These are phyloP conservation scores for Pythium guiyangense DNA, from an alignment of 352 stramenopile species.

Conservation along the genomic window DNA sequence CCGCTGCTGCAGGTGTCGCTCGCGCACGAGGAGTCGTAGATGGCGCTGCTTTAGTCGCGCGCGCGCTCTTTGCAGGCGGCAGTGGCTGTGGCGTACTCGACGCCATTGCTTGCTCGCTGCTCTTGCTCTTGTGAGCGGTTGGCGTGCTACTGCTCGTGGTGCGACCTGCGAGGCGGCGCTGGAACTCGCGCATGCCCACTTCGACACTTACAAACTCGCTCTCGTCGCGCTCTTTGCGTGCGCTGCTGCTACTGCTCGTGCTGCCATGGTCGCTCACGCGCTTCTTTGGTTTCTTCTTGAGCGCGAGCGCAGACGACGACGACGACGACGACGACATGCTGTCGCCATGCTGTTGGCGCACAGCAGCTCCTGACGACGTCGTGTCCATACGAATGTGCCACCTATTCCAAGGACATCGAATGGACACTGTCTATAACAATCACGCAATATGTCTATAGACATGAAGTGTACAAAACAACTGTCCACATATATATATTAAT, in stretches of 20 bases:
- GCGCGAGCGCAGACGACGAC: neutral
- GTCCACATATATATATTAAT: too few species aligned
- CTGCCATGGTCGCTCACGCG: conserved; percentile 3
- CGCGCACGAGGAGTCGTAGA: neutral
- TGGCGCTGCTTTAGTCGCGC: too few species aligned
- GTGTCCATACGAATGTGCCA: too few species aligned
- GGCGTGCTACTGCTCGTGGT: neutral
- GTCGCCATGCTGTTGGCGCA: neutral
- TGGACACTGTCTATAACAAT: too few species aligned
- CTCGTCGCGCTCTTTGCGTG: conserved; percentile 15
- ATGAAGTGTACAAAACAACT: too few species aligned
- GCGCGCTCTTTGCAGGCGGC: conserved; percentile 3
- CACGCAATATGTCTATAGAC: too few species aligned
- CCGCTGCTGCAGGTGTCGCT: neutral
- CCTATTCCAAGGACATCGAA: too few species aligned
- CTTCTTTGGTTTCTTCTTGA: conserved; percentile 23
- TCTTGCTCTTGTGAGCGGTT: neutral
- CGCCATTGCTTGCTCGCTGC: neutral
- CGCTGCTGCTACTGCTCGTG: conserved; percentile 1
- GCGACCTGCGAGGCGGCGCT: conserved; percentile 37
- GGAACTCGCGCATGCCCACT: conserved; percentile 67
- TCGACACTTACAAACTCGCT: conserved; percentile 77
- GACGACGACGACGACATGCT: conserved; percentile 3
- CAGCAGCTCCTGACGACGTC: too few species aligned
- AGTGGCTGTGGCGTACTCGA: neutral